Evolutionary conservation across 2,329 filamentous ascomycete species (phyloP).

Genomic region (Alternaria solani): DNA sequence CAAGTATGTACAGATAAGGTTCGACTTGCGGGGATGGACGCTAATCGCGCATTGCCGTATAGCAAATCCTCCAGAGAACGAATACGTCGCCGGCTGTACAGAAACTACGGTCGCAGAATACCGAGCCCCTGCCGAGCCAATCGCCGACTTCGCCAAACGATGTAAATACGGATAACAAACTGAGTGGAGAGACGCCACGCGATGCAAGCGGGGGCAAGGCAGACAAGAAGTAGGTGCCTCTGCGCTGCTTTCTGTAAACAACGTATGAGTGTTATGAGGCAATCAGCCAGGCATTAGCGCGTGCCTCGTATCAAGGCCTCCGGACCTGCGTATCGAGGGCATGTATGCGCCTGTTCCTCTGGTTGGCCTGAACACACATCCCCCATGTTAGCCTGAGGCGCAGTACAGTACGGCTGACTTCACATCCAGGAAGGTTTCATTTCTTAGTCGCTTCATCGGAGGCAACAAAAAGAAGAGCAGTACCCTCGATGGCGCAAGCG

Average conservation of each 20-base stretch:
- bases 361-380: constrained; percentile 12
- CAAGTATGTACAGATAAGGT: constrained; percentile 61
- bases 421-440: constrained; percentile 78
- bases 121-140: constrained; percentile 42
- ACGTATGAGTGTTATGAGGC: neutral
- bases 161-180: constrained; percentile 54
- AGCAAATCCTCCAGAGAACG: constrained; percentile 70
- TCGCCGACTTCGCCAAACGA: constrained; percentile 56
- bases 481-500: constrained; percentile 58
- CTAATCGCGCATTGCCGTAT: constrained; percentile 20
- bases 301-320: neutral
- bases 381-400: constrained; percentile 46
- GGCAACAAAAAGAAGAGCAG: constrained; percentile 76
- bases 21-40: constrained; percentile 7
- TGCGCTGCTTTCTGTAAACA: constrained; percentile 3
- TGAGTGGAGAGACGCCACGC: constrained; percentile 34
- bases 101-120: constrained; percentile 61
- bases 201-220: constrained; percentile 34
- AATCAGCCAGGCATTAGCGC: constrained; percentile 3
- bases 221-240: constrained; percentile 50
- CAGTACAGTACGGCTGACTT: constrained; percentile 28
- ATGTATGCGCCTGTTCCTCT: neutral
- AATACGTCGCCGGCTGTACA: constrained; percentile 69
- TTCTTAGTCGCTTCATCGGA: constrained; percentile 85
- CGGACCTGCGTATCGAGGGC: constrained; percentile 5